Evolutionary conservation across 2,329 filamentous ascomycete species (phyloP), one percentile per base, ranked within the genome.

Genomic region (Hypocrella siamensis): DNA sequence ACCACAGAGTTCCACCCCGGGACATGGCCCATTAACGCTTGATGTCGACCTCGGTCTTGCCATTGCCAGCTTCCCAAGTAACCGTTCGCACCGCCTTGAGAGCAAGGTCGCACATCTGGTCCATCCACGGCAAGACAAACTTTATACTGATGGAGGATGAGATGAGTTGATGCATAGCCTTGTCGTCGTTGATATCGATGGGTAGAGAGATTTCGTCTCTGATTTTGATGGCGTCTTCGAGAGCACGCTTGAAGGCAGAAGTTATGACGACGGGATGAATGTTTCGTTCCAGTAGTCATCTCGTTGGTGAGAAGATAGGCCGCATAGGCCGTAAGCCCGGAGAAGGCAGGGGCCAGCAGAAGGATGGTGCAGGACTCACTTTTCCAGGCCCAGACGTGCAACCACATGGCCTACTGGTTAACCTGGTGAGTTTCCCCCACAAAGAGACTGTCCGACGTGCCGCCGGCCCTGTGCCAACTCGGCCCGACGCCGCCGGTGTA

Each of bases 181-280:
- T 78, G 63, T 96, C 86, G 58, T 94, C 82, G 52, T 86, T 66
- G 49, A 93, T 74, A 56, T 98, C 84, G 51, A 98, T 88, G 14
- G 90, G 88, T 37, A 84, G 62, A 27, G 86, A 93, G 46, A 96
- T 80, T 42, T 96, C 83, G 50, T 93, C 84, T 52, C 96, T 80
- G 48, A 98, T 90, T 44, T 80, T 67, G 40, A 98, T 76, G 31
- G 90, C 90, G 53, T 98, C 90, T 55, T 82, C 76, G 35, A 98
- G 76, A 31, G 90, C 90, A 46, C 81, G 82, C 69, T 98, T 98
- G 68, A 94, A 98, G 41, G 90, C 90, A 41, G 83, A 78, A 49
- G 98, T 98, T 60, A 98, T 96, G 48, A 93, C 80, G 44, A 98
- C 90, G 26, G 90, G 90, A 63, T 98, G 90, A 57, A 98, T 98